Evolutionary conservation across 306 rosid genomes (phyloP).

Genomic region (Amphicarpaea edgeworthii): DNA sequence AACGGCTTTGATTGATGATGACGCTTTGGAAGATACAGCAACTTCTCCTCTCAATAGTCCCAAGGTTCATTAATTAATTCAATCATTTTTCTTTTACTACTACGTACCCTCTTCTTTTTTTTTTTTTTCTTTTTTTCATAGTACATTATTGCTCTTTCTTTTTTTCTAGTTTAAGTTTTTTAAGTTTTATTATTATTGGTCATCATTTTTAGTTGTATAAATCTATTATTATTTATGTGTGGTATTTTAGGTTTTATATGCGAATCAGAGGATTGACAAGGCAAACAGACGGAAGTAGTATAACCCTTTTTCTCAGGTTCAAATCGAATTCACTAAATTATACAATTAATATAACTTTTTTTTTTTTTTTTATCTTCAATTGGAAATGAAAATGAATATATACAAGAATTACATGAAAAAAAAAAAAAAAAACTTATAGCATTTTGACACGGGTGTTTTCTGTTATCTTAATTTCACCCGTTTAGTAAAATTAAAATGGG

Average conservation of each 20-base stretch:
- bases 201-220: background rate
- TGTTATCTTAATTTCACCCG: background rate
- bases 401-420: background rate
- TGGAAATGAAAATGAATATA: background rate
- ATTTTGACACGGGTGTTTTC: background rate
- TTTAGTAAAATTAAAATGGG: background rate
- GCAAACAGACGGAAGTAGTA: constrained; percentile 33
- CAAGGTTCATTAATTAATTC: constrained; percentile 57
- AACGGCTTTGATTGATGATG: constrained; percentile 60
- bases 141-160: background rate
- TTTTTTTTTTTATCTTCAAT: background rate
- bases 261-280: constrained; percentile 38
- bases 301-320: constrained; percentile 49
- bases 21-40: constrained; percentile 84
- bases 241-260: constrained; percentile 47
- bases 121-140: background rate
- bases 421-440: background rate
- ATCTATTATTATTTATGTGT: background rate
- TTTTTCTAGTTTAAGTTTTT: background rate
- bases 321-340: constrained; percentile 7
- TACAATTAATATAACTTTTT: background rate
- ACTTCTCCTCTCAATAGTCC: constrained; percentile 71
- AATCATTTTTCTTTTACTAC: too few relatives aligned
- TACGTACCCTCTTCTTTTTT: too few relatives aligned
- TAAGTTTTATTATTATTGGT: background rate